Base-by-base conservation (phyloP, 495 filamentous ascomycete genomes). In the Hypoxylon fragiforme region DNA sequence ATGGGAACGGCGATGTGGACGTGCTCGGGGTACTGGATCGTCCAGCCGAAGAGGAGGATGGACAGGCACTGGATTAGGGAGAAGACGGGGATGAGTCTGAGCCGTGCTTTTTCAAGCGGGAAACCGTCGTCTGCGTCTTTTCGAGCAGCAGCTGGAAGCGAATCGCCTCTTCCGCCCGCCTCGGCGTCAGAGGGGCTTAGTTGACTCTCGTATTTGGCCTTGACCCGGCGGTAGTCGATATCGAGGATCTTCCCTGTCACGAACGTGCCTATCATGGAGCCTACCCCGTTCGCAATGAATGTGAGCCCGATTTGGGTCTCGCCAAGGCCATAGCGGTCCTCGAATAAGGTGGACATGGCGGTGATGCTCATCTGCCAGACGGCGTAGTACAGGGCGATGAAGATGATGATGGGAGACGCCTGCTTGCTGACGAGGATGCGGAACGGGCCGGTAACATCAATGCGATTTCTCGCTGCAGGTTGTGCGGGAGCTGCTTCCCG, bases 351-450 rank as follows among this genome's bases (percentile, higher is more conserved):
- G 0, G 79, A 78, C 72, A 81, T 77, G 26, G 74, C 73, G 0
- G 79, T 78, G 44, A 81, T 80, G 51, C 69, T 77, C 76, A 82
- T 81, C 46, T 81, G 78, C 79, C 79, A 82, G 24, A 77, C 71
- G 11, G 79, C 71, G 53, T 81, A 81, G 60, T 79, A 77, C 0
- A 81, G 56, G 1, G 75, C 71, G 16, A 79, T 63, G 45, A 78
- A 83, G 12, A 77, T 7, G 24, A 81, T 74, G n/a, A 79, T 73
- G 3, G 75, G 74, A 0, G 70, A 54, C 18, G 74, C 70, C 19
- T 70, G 60, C 40, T 72, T 74, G 59, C 67, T 74, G n/a, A 67
- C 38, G 12, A 78, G 67, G 14, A 81, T 77, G 9, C 69, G 68
- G n/a, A 81, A 61, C 1, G 77, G 75, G 3, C 73, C 75, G 0